Base-by-base conservation (phyloP, 805 yeast species). In the Saccharomycopsis amapae region DNA sequence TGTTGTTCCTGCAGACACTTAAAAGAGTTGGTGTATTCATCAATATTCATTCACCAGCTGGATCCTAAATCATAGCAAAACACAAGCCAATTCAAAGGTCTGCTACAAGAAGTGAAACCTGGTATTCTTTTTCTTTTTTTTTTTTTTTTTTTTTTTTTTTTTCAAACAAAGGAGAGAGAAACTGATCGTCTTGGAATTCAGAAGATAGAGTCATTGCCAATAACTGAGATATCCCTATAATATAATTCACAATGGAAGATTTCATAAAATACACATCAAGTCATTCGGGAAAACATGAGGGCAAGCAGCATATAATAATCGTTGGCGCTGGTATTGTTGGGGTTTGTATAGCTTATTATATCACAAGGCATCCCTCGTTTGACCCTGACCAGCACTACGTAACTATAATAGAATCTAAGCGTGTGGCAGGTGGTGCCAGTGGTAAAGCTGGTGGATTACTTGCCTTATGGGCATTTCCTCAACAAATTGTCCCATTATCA, bases 321-420 rank as follows among this genome's bases (percentile, higher is more conserved):
- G 93, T 86, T 20, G 96, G 96, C 20, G 97, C 96, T 0, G 98
- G 98, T 19, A 90, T 90, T 56, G 84, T 90, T 32, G 98, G 98
- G 32, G 95, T 87, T 5, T 86, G 96, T 60, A 85, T 93, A 1
- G 97, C 97, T 1, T 93, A 85, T 63, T 90, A 81, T 58, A 62
- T 93, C 33, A 84, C 93, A 1, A 74, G 75, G 48, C 97, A 90
- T 62, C 90, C 95, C 2, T 72, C 74, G 45, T 90, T 79, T 62
- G 81, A 83, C 56, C 77, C 85, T 0, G 67, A 69, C 26, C 80
- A 76, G 47, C 79, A 85, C 59, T 88, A 85, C 57, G 85, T 90
- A 53, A 85, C 96, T 5, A 75, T 90, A 17, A 60, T 93, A 12
- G 98, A 90, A 62, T 79, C 90, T 43, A 86, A 85, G 52, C 71